Evolutionary conservation across 2,329 filamentous ascomycete genomes (phyloP), one percentile per base, ranked within the genome.

Genomic region (Pseudocercospora eumusae): DNA sequence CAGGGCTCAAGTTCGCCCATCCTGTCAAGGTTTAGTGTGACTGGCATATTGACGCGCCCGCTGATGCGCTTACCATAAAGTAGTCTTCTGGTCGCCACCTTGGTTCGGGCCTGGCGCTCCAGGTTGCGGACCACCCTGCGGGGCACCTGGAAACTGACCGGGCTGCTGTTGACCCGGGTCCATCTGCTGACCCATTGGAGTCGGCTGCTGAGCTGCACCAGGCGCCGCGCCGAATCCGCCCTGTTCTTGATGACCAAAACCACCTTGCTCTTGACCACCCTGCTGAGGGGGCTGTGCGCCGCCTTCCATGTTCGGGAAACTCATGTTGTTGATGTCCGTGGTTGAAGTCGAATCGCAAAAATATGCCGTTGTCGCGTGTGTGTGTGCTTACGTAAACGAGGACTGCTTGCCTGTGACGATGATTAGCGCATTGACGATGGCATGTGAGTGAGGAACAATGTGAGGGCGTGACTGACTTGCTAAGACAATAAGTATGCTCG

Each of bases 1-100:
- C 95, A 99, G 27, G 92, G 91, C 79, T 98, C 93, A 67, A 99
- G 89, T 78, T 99, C 95, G 70, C 95, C 95, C 95, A 99, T 99
- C 93, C 93, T 96, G 69, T 54, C n/a, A 21, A 28, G n/a, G 9
- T 18, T 54, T 54, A 40, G 28, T 53, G 52, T 66, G 52, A 64
- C 56, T 44, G 53, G n/a, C 50, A 28, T 11, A 10, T 28, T 13
- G 10, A 33, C 40, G 9, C 33, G 23, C 27, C 28, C 23, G 13
- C n/a, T 2, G 2, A 8, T 36, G 52, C 18, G 75, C 79, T 71
- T 74, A 83, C 80, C 81, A 83, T 59, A 83, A 77, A 42, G 80
- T 83, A n/a, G 81, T 83, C 77, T 83, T 83, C 68, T 76, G 75
- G 60, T 78, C 77, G 64, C 76, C 76, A 63, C 74, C 74, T 64